These are phyloP conservation scores for Conticribra guillardii DNA, from an alignment of 108 stramenopile genomes.

Conservation along the genomic window DNA sequence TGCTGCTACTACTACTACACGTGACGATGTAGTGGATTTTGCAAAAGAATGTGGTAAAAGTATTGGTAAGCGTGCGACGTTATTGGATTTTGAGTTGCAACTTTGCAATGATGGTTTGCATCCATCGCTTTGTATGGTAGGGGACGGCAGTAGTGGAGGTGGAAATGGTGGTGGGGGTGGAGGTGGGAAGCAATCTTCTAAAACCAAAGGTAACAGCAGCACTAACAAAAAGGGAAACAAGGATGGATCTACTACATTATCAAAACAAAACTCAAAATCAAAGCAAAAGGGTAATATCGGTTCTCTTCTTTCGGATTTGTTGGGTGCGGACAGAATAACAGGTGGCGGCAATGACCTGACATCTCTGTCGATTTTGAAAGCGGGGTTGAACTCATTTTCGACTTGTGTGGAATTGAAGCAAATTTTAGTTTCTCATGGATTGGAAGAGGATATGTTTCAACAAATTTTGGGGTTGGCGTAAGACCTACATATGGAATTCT, in stretches of 20 bases:
- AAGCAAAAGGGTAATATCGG: not conserved
- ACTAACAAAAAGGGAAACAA: not conserved
- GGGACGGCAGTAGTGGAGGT: not conserved
- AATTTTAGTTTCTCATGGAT: slow-evolving; percentile 7
- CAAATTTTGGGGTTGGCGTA: slow-evolving; percentile 10
- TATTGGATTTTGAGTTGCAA: slow-evolving; percentile 13
- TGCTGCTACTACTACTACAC: not conserved
- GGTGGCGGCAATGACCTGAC: not conserved
- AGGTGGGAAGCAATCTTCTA: not conserved
- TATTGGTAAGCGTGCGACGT: slow-evolving; percentile 18
- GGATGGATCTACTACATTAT: not conserved
- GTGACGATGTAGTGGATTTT: slow-evolving; percentile 13
- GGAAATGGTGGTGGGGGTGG: not conserved
- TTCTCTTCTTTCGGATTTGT: not conserved
- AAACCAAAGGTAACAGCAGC: not conserved
- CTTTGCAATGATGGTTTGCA: not conserved
- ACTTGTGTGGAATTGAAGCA: slow-evolving; percentile 14
- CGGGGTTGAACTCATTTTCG: slow-evolving; percentile 9
- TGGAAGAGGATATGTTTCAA: slow-evolving; percentile 12
- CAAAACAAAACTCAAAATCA: not conserved
- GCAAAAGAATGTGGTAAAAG: slow-evolving; percentile 17
- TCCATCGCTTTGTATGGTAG: not conserved
- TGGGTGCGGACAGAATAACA: slow-evolving; percentile 12
- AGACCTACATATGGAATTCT: too few relatives aligned
- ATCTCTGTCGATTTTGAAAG: not conserved